Conservation (phyloP, 108 stramenopile genomes). For the Cyclotella baltica region DNA sequence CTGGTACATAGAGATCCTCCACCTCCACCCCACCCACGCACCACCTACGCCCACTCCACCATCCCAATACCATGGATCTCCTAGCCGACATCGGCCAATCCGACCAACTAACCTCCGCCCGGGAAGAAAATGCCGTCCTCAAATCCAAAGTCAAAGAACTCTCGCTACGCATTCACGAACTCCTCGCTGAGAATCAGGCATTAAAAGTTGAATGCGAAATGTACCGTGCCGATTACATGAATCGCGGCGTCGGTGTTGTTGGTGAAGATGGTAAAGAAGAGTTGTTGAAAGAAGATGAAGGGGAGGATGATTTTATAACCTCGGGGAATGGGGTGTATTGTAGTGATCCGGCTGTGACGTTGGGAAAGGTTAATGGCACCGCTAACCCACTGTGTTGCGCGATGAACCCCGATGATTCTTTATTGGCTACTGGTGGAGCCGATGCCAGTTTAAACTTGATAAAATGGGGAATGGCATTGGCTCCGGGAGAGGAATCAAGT, state of each 20-base stretch:
- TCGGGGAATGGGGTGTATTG: constrained; percentile 74
- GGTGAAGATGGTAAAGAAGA: constrained; percentile 30
- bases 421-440: constrained; percentile 84
- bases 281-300: constrained; percentile 28
- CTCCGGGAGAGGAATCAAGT: constrained; percentile 48
- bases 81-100: constrained; percentile 77
- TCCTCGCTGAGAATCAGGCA: constrained; percentile 73
- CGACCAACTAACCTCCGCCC: constrained; percentile 85
- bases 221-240: constrained; percentile 64
- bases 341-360: constrained; percentile 47
- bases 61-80: constrained; percentile 72
- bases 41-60: neutral
- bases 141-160: constrained; percentile 77
- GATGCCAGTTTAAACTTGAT: constrained; percentile 62
- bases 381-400: constrained; percentile 76
- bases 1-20: no score
- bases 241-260: constrained; percentile 10
- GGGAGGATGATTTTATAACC: constrained; percentile 68
- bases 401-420: constrained; percentile 66
- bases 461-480: constrained; percentile 71
- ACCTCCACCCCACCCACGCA: no score
- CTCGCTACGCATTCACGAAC: constrained; percentile 52
- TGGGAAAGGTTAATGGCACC: constrained; percentile 65
- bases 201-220: constrained; percentile 83
- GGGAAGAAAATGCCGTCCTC: constrained; percentile 79